phyloP scores from a whole-genome alignment of 208 protist genomes.

The Leishmania aethiopica region DNA sequence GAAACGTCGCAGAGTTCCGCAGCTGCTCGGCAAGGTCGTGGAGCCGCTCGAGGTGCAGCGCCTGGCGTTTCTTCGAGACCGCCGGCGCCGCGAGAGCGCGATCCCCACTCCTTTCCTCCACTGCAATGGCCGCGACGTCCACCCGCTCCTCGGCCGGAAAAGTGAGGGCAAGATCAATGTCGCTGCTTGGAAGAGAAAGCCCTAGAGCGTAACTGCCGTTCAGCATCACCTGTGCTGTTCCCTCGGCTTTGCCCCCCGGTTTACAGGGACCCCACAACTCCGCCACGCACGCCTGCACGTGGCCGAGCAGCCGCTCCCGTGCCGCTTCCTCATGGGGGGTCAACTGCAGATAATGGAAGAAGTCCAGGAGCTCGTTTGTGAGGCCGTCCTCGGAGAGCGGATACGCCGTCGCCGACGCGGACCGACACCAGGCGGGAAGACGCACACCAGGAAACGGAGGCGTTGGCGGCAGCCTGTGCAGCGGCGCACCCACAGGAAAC shows the following conservation, averaged over 20 bases:
- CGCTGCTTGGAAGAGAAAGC: conserved; percentile 57
- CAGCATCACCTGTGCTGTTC: conserved; percentile 34
- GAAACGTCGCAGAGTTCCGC: neutral
- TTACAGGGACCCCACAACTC: conserved; percentile 28
- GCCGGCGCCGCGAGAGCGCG: neutral
- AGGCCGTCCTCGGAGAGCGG: conserved; percentile 41
- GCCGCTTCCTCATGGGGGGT: conserved; percentile 24
- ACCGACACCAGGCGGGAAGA: conserved; percentile 21
- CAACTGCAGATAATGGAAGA: conserved; percentile 40
- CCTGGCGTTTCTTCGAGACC: conserved; percentile 12
- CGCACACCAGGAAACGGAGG: conserved; percentile 3
- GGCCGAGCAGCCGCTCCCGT: conserved; percentile 32
- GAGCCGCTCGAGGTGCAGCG: conserved; percentile 28
- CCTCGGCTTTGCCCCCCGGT: neutral
- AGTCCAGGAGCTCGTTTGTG: conserved; percentile 50
- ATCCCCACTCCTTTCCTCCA: neutral
- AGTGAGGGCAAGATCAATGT: conserved; percentile 50
- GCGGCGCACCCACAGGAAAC: neutral
- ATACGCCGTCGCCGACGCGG: conserved; percentile 20
- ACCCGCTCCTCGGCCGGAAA: conserved; percentile 21
- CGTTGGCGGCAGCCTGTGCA: neutral
- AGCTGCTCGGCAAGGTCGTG: conserved; percentile 29
- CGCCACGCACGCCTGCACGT: conserved; percentile 23
- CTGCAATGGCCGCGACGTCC: neutral
- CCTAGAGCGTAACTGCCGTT: conserved; percentile 69